Percentiles rank a stretch among this genome's conserved stretches.
Evolutionary conservation across 2,329 filamentous ascomycete genomes (phyloP).

Genomic region (Aspergillus sp.): DNA sequence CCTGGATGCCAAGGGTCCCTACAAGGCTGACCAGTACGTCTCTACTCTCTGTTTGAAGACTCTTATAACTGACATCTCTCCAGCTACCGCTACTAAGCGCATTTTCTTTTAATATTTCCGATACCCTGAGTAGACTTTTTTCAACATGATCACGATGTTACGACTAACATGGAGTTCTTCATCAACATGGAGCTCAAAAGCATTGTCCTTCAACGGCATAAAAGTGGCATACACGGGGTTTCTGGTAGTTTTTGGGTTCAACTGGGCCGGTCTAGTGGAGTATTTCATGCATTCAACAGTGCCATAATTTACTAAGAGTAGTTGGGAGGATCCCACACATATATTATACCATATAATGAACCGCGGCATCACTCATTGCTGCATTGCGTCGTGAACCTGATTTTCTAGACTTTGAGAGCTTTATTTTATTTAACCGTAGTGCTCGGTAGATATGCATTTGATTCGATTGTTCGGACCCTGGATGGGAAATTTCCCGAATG

Average conservation of each 20-base stretch:
- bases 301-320: conserved; percentile 7
- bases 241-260: conserved; percentile 30
- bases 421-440: background rate
- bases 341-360: conserved; percentile 9
- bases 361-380: background rate
- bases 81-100: conserved; percentile 65
- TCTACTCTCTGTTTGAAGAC: background rate
- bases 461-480: conserved; percentile 4
- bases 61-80: background rate
- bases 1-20: conserved; percentile 82
- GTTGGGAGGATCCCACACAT: conserved; percentile 5
- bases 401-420: conserved; percentile 14
- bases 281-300: conserved; percentile 42
- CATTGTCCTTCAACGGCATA: conserved; percentile 62
- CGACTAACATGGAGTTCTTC: conserved; percentile 51
- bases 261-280: conserved; percentile 31
- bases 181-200: conserved; percentile 49
- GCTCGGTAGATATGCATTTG: background rate
- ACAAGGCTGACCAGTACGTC: conserved; percentile 86
- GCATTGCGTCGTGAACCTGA: background rate
- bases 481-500: conserved; percentile 28
- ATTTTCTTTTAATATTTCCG: conserved; percentile 30
- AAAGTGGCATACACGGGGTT: conserved; percentile 38
- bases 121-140: conserved; percentile 44
- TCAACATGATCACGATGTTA: conserved; percentile 62